Evolutionary conservation across 352 stramenopile genomes (phyloP), one percentile per base, ranked within the genome.

Genomic region (Globisporangium uncinulatum): DNA sequence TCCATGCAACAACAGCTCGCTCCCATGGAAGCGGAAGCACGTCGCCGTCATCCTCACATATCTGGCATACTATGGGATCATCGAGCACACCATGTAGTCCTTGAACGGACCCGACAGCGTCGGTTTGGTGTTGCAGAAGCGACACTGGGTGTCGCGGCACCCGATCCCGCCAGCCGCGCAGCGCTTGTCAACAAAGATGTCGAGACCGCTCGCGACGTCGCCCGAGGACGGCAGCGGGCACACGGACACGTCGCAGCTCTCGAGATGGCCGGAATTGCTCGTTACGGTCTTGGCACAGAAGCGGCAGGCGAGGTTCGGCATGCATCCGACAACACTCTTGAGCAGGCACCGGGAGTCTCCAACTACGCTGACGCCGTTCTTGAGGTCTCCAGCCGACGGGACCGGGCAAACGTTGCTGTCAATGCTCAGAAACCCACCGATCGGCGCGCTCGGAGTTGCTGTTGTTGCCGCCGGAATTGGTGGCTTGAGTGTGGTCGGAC

Each of bases 121-220:
- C 14, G 21, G n/a, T 29, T 17, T 36, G 4, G 62, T 51, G 57
- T 75, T 73, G 37, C 71, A 79, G 56, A 74, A 80, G 10, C 69
- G 66, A 36, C 71, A 80, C 0, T 65, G 57, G 9, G 45, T 56
- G 45, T 70, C 70, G 55, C 68, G 66, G 24, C 69, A 80, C 6
- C 71, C 71, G 20, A 71, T 14, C 6, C 66, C 71, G 2, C 71
- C 71, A 15, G 2, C 24, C 0, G 32, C 44, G 17, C 69, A 77
- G 6, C 50, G 54, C 1, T 51, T 42, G 47, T 79, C 71, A 4
- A 46, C 46, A 11, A 61, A 55, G 48, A 76, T 71, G 39, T 61
- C 52, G 45, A 76, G 65, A 4, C 70, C 70, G 15, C 61, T 59
- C 14, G 63, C 66, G 1, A 49, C 50, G 34, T 58, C 64, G 6